Evolutionary conservation across 2,329 filamentous ascomycete genomes (phyloP), one percentile per base, ranked within the genome.

Genomic region (Pleomassaria siparia): DNA sequence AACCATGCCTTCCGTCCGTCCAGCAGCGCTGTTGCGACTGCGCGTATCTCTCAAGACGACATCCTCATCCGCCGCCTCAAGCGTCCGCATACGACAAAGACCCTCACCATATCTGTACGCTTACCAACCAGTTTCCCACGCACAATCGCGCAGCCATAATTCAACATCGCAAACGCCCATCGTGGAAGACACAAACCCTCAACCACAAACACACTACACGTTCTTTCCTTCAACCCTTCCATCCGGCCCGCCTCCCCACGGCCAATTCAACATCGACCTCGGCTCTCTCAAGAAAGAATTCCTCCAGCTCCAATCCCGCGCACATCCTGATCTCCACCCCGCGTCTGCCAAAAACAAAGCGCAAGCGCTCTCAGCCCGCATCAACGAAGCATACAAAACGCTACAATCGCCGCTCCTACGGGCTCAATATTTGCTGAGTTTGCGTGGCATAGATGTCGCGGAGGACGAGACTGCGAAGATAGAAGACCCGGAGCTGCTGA

Each of bases 321-420:
- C 87, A 10, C 89, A 94, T 70, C 89, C 89, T 1, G 89, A 94
- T 69, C 76, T 86, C 50, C 74, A 76, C 18, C 69, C 75, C 0
- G 59, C 64, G n/a, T 62, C 72, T 3, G 64, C 74, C 29, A 84
- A 84, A 59, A 72, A 74, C 32, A 75, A 80, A 40, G 90, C 91
- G 16, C 89, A 95, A 70, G 87, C 84, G 0, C 76, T 85, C n/a
- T 94, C 88, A 9, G 82, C 89, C 7, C 80, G 83, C 21, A 91
- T 97, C 70, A 97, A 97, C 77, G 86, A 91, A 56, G 94, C 94
- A 0, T 97, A 95, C 79, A 86, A 84, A 63, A 96, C 91, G 2
- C 81, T 99, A 0, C 76, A 82, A 41, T 83, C 86, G 58, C 91
- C 94, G 13, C 76, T 99, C 11, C 72, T 82, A 40, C 83, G 94